Conservation (phyloP, 1,139 yeast genomes). For the Sporopachydermia cereana region DNA sequence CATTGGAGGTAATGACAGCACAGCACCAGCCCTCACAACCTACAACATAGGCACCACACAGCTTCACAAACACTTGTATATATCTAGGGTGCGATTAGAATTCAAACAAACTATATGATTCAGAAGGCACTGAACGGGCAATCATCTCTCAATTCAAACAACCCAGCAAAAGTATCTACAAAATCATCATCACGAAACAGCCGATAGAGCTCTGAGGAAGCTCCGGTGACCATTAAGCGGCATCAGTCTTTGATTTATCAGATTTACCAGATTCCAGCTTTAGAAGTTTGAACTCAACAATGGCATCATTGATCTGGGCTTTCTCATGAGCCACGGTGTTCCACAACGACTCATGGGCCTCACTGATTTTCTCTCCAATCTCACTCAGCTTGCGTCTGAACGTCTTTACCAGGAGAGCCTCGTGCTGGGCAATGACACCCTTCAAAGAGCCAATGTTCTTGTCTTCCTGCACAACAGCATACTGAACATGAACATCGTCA, state of each 20-base stretch:
- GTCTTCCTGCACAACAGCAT: constrained; percentile 50
- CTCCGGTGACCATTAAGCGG: neutral
- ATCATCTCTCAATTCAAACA: too few relatives aligned
- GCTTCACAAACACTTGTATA: too few relatives aligned
- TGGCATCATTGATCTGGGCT: constrained; percentile 77
- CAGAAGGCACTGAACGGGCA: too few relatives aligned
- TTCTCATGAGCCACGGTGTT: constrained; percentile 78
- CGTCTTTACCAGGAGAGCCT: constrained; percentile 61
- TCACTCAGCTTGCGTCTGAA: constrained; percentile 43
- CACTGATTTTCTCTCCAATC: constrained; percentile 14
- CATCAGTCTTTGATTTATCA: neutral
- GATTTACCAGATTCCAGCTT: constrained; percentile 24
- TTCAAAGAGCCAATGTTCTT: constrained; percentile 47
- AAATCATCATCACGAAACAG: constrained; percentile 6
- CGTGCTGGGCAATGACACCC: constrained; percentile 50
- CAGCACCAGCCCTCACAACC: too few relatives aligned
- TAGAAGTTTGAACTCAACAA: constrained; percentile 70
- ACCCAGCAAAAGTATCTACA: neutral
- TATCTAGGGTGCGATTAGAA: too few relatives aligned
- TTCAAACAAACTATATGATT: too few relatives aligned
- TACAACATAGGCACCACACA: too few relatives aligned
- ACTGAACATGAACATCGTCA: constrained; percentile 87
- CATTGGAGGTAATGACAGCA: too few relatives aligned
- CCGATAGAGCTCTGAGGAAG: neutral
- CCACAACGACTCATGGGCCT: constrained; percentile 24